These are phyloP conservation scores for Dendrothele bispora DNA, from an alignment of 768 basidiomycete species.

Conservation along the genomic window DNA sequence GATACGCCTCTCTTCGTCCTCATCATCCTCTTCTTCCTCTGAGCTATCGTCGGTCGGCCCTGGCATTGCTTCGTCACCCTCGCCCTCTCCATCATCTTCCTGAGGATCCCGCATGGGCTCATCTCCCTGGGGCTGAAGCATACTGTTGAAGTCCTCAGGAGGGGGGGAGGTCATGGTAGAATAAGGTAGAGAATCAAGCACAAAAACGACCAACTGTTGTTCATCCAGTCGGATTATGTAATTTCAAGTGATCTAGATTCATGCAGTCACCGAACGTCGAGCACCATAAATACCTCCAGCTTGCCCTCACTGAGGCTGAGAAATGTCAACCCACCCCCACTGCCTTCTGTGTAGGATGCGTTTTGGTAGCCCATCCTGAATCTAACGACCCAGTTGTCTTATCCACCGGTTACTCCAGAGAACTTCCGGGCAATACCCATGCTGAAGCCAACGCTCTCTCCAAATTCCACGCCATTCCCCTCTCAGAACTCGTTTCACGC, in stretches of 20 bases:
- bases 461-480: slow-evolving; percentile 57
- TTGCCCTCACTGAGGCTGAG: slow-evolving; percentile 70
- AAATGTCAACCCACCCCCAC: slow-evolving; percentile 69
- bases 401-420: slow-evolving; percentile 85
- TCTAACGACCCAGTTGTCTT: slow-evolving; percentile 50
- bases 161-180: slow-evolving; percentile 57
- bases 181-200: not conserved
- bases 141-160: slow-evolving; percentile 33
- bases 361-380: slow-evolving; percentile 52
- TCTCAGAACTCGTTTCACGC: slow-evolving; percentile 41
- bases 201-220: not conserved
- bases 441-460: slow-evolving; percentile 92
- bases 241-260: not conserved
- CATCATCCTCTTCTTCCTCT: slow-evolving; percentile 88
- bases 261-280: slow-evolving; percentile 2
- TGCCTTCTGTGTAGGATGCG: slow-evolving; percentile 92
- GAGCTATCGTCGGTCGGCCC: slow-evolving; percentile 77
- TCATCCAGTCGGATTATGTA: not conserved
- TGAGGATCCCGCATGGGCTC: slow-evolving; percentile 62
- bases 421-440: slow-evolving; percentile 92
- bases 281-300: slow-evolving; percentile 44
- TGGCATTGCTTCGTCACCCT: slow-evolving; percentile 55
- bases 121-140: slow-evolving; percentile 41
- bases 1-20: slow-evolving; percentile 79
- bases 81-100: slow-evolving; percentile 61